These are phyloP conservation scores for Pseudogymnoascus sp. DNA, from an alignment of 2,329 filamentous ascomycete species.

Conservation along the genomic window DNA sequence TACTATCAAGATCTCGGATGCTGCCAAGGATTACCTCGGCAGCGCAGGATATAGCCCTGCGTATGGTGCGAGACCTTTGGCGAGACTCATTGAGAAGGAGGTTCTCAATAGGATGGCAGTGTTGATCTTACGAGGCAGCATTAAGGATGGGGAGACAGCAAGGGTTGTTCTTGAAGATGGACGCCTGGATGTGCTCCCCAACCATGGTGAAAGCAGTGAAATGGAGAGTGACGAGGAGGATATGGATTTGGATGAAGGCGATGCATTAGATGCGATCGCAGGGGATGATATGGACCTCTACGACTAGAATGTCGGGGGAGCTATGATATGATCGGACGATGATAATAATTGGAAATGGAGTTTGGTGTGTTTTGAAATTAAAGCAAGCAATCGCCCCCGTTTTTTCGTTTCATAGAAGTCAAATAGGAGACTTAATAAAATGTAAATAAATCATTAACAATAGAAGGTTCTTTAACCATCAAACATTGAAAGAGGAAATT, in stretches of 20 bases:
- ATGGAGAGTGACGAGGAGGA: conserved; percentile 67
- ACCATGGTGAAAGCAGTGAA: conserved; percentile 69
- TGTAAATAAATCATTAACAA: background rate
- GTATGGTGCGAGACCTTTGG: conserved; percentile 84
- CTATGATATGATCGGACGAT: background rate
- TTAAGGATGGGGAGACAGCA: conserved; percentile 79
- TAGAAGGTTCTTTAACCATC: background rate
- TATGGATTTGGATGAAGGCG: conserved; percentile 46
- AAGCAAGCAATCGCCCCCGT: background rate
- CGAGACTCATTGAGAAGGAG: conserved; percentile 90
- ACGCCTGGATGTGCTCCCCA: conserved; percentile 72
- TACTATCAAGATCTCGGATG: conserved; percentile 68
- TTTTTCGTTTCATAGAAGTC: background rate
- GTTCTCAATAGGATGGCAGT: conserved; percentile 90
- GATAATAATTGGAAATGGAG: background rate
- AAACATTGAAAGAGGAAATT: background rate
- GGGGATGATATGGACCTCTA: conserved; percentile 52
- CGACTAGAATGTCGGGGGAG: conserved; percentile 24
- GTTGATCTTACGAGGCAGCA: conserved; percentile 75
- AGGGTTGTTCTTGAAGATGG: conserved; percentile 71
- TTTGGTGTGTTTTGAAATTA: background rate
- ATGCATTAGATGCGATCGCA: conserved; percentile 47
- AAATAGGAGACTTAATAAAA: background rate
- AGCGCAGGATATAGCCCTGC: conserved; percentile 87
- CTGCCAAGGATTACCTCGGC: conserved; percentile 89